These are phyloP conservation scores for Mortierella sp. DNA, from an alignment of 371 early-diverging fungal genomes.

Conservation along the genomic window DNA sequence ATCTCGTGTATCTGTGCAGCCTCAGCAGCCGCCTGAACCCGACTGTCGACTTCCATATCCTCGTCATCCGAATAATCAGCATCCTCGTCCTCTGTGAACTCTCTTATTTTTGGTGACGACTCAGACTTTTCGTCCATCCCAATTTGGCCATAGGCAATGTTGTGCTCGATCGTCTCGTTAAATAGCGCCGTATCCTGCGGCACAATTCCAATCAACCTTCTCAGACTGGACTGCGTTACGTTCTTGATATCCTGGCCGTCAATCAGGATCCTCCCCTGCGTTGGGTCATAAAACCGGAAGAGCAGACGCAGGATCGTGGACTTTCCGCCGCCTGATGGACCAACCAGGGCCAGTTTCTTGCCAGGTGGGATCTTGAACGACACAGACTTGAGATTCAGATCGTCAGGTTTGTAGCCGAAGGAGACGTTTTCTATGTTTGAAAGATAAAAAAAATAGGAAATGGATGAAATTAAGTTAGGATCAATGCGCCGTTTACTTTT, in stretches of 20 bases:
- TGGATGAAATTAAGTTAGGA: slow-evolving; percentile 6
- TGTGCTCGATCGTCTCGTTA: slow-evolving; percentile 86
- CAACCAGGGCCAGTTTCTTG: slow-evolving; percentile 88
- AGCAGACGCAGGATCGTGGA: slow-evolving; percentile 90
- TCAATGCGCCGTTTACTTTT: too few relatives aligned
- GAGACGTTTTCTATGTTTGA: slow-evolving; percentile 72
- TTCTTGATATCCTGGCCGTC: slow-evolving; percentile 89
- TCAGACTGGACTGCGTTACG: slow-evolving; percentile 76
- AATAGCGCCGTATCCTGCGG: slow-evolving; percentile 92
- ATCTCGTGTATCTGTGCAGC: slow-evolving; percentile 85
- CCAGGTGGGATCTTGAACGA: slow-evolving; percentile 88
- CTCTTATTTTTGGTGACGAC: slow-evolving; percentile 19
- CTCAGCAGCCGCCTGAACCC: slow-evolving; percentile 74
- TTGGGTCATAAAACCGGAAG: slow-evolving; percentile 92
- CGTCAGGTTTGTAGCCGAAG: slow-evolving; percentile 82
- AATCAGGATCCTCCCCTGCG: slow-evolving; percentile 84
- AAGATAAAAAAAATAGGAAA: neutral
- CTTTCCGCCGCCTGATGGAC: slow-evolving; percentile 93
- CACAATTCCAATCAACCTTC: slow-evolving; percentile 86
- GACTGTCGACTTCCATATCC: slow-evolving; percentile 46
- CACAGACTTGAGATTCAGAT: slow-evolving; percentile 80
- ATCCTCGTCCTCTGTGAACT: slow-evolving; percentile 48
- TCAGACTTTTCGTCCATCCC: slow-evolving; percentile 28
- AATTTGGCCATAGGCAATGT: slow-evolving; percentile 80
- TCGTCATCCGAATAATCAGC: slow-evolving; percentile 68